A percentile compares a stretch with the other conserved stretches of the same genome.
phyloP scores from a whole-genome alignment of 192 early-diverging fungal genomes.

The Umbelopsis isabellina region DNA sequence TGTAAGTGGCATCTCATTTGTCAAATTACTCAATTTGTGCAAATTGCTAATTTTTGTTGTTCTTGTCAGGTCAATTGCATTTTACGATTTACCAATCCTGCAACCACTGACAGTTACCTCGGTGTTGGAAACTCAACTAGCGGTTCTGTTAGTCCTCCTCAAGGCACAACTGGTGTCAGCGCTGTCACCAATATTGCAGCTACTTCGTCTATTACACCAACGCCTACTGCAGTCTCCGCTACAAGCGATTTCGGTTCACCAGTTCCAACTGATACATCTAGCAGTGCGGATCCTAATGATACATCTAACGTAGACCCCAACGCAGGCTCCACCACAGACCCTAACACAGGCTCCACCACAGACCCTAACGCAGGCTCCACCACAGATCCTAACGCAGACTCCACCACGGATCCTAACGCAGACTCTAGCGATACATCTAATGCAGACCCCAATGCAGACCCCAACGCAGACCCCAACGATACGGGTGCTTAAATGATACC shows the following conservation, averaged over 20 bases:
- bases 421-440: no score
- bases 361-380: no score
- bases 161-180: neutral
- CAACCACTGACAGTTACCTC: conserved; percentile 1
- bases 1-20: conserved; percentile 82
- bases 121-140: conserved; percentile 1
- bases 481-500: neutral
- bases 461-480: no score
- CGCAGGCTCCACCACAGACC: no score
- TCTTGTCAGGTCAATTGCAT: conserved; percentile 82
- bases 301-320: no score
- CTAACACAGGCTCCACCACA: no score
- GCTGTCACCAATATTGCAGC: neutral
- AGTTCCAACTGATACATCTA: neutral
- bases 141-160: neutral
- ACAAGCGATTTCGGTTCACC: neutral
- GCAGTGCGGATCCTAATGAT: neutral
- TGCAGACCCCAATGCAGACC: no score
- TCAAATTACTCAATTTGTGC: conserved; percentile 12
- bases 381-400: no score
- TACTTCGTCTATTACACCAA: neutral
- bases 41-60: conserved; percentile 57
- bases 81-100: conserved; percentile 59
- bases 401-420: no score
- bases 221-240: no score